Evolutionary conservation across 306 rosid genomes (phyloP).

Genomic region (Cucumis cinereus): DNA sequence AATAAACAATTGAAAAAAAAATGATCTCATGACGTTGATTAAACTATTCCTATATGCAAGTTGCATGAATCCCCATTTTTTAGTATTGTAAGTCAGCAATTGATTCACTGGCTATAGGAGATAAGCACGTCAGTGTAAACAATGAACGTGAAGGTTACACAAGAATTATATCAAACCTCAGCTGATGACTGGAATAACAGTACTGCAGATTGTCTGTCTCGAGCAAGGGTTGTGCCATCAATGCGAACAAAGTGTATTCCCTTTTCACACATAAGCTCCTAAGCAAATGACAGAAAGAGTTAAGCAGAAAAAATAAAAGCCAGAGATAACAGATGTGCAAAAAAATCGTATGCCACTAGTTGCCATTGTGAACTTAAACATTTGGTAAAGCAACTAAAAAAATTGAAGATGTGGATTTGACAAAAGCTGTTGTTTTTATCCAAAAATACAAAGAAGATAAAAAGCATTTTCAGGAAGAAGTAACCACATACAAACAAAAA

Average conservation of each 20-base stretch:
- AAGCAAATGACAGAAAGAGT: not conserved
- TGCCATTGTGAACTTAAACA: not conserved
- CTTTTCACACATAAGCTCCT: slow-evolving; percentile 77
- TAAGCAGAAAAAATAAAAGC: not conserved
- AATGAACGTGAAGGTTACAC: not conserved
- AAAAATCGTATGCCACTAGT: not conserved
- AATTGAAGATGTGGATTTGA: not conserved
- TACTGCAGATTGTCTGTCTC: slow-evolving; percentile 80
- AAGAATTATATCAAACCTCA: slow-evolving; percentile 32
- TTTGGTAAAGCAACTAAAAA: not conserved
- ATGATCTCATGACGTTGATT: not conserved
- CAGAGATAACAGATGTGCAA: not conserved
- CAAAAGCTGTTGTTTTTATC: not conserved
- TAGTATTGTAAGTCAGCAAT: not conserved
- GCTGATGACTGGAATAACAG: slow-evolving; percentile 53
- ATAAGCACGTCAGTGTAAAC: not conserved
- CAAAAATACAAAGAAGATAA: not conserved
- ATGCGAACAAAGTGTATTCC: slow-evolving; percentile 71
- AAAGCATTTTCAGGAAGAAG: not conserved
- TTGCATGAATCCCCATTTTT: not conserved
- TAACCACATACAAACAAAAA: not conserved
- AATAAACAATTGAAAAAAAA: not conserved
- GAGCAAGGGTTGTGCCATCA: slow-evolving; percentile 83
- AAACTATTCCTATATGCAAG: not conserved
- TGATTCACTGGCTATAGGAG: not conserved